phyloP scores from a whole-genome alignment of 192 early-diverging fungal species.

The Umbelopsis ramanniana region DNA sequence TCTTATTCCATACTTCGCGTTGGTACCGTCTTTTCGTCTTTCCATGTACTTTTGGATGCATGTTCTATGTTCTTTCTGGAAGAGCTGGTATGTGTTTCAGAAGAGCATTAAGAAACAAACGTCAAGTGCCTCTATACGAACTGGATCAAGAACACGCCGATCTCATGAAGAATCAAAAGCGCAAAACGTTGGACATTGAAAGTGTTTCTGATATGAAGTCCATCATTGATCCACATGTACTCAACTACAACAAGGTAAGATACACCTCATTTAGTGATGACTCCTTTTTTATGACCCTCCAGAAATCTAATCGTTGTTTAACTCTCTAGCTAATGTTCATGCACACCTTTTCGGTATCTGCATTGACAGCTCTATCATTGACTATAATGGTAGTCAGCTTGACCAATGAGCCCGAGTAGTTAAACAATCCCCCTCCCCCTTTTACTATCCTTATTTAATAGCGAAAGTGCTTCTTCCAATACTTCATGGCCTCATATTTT shows the following conservation, averaged over 20 bases:
- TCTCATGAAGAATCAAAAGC: conserved; percentile 6
- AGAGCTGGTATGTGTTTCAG: conserved; percentile 34
- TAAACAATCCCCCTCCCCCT: background rate
- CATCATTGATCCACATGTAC: conserved; percentile 28
- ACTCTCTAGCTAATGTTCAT: background rate
- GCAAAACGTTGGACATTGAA: conserved; percentile 22
- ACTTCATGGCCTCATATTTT: background rate
- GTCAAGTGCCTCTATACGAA: conserved; percentile 33
- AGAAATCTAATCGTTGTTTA: background rate
- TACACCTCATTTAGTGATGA: background rate
- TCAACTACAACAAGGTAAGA: conserved; percentile 30
- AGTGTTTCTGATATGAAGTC: conserved; percentile 19
- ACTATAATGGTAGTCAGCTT: conserved; percentile 9
- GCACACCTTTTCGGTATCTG: conserved; percentile 12
- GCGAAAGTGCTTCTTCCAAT: background rate
- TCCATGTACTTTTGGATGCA: conserved; percentile 26
- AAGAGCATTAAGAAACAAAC: conserved; percentile 22
- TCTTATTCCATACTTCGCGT: conserved; percentile 26
- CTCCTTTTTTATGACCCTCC: background rate
- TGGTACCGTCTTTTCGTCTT: conserved; percentile 33
- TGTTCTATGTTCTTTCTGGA: conserved; percentile 29
- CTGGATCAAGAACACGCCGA: conserved; percentile 19
- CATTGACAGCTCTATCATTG: conserved; percentile 8
- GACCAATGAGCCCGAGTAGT: conserved; percentile 16
- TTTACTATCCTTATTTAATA: background rate